Evolutionary conservation across 2,329 filamentous ascomycete species (phyloP), one percentile per base, ranked within the genome.

Genomic region (Boeremia lycopersici): DNA sequence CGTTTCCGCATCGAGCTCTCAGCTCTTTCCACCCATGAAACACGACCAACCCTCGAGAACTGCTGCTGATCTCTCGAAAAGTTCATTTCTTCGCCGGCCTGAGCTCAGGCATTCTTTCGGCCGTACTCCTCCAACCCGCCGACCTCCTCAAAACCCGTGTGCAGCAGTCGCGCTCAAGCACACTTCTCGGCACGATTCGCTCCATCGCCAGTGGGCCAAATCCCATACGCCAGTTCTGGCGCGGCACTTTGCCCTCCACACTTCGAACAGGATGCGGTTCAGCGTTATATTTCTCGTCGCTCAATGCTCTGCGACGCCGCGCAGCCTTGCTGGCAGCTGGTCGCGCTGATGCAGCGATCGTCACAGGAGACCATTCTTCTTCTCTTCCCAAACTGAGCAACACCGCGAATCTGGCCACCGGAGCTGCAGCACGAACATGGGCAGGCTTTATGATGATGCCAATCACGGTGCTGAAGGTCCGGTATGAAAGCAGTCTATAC

Each of bases 141-240:
- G 95, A 99, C 77, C 87, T 99, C 4, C 86, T 99, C 73, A 99
- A 99, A 77, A 99, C 95, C 28, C 89, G 95, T 41, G 88, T 98
- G 35, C 95, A 99, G 74, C 95, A 98, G 76, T 91, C 90, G 30
- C 86, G 86, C 43, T 82, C 84, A 38, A 84, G 85, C 62, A 76
- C 91, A 2, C 84, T 98, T 53, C 75, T 85, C 48, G 78, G 81
- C 23, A 89, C 89, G 15, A 79, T 96, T 56, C 85, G 85, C 67
- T 79, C 86, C 30, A 91, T 96, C 70, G 83, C 89, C 60, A 78
- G 79, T 63, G 86, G 84, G 19, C 84, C 84, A 1, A 79, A 86
- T 9, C 87, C 89, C 4, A 79, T 96, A 59, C 83, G 86, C 29
- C 84, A 86, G 38, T 85, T 99, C 71, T 99, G 95, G 93, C 87